Evolutionary conservation across 2,329 filamentous ascomycete species (phyloP), one percentile per base, ranked within the genome.

Genomic region (Aspergillus flavus): DNA sequence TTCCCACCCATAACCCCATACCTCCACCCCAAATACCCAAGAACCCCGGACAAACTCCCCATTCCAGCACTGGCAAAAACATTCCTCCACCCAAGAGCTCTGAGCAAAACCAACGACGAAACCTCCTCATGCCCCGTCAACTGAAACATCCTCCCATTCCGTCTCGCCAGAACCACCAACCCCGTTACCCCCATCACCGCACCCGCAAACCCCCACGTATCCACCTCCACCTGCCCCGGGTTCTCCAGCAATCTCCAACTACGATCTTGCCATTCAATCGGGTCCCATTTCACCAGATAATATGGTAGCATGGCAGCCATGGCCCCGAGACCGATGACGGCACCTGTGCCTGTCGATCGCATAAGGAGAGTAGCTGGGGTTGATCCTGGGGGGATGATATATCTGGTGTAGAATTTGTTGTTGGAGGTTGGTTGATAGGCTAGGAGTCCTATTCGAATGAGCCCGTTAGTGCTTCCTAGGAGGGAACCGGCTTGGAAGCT

Each of bases 191-290:
- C 65, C 11, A 58, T 1, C 10, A 55, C 54, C 11, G 56, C 63
- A 3, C 55, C 65, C 32, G n/a, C 26, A 32, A 59, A 26, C 53
- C 61, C 62, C 63, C 63, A 67, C 26, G 28, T 39, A 59, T 67
- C 65, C 9, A 65, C 48, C n/a, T 53, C 64, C 36, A 85, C 70
- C 78, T 91, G 87, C 0, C 85, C 83, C 46, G 76, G 72, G 66
- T 85, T 89, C 75, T 85, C 85, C 50, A 88, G 68, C 57, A 91
- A 71, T 34, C 88, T 78, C 87, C 87, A 90, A 61, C 83, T 83
- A 21, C 88, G 80, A 71, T 90, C 87, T 69, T 84, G 76, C 87
- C 87, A 90, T 74, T 90, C 87, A 36, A 90, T 85, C 46, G 83
- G 79, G 67, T 86, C 82, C 19, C 81, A 79, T 0, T 84, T 86